phyloP scores from a whole-genome alignment of 1,284 basidiomycete genomes.

The Sutorius eximius region DNA sequence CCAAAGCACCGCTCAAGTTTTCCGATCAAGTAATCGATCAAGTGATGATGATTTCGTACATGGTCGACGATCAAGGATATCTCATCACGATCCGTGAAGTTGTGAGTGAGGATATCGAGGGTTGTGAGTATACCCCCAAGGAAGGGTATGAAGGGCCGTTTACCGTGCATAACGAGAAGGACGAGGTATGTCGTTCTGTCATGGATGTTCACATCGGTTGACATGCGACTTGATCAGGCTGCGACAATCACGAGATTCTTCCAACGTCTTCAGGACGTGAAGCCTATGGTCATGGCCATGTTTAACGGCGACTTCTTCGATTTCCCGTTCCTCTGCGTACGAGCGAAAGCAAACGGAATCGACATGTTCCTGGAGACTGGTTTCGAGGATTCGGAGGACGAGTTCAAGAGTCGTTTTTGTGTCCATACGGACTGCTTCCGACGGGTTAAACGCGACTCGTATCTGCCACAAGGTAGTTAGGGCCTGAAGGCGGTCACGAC shows the following conservation, averaged over 20 bases:
- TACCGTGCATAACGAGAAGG: constrained; percentile 91
- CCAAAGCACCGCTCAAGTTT: constrained; percentile 98
- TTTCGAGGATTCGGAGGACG: constrained; percentile 91
- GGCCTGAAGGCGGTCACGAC: constrained; percentile 98
- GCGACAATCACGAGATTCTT: constrained; percentile 88
- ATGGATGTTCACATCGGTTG: not conserved
- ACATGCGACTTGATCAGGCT: constrained; percentile 43
- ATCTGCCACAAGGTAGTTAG: constrained; percentile 97
- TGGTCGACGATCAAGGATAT: constrained; percentile 95
- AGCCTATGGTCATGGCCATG: constrained; percentile 96
- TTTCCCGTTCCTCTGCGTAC: constrained; percentile 95
- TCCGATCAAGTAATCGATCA: constrained; percentile 95
- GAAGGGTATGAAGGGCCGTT: constrained; percentile 98
- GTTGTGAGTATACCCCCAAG: constrained; percentile 99
- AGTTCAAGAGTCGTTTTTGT: constrained; percentile 93
- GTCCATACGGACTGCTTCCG: constrained; percentile 99
- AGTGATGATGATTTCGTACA: constrained; percentile 99
- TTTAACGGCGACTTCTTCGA: constrained; percentile 99
- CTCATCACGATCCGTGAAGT: constrained; percentile 98
- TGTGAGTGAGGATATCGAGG: constrained; percentile 95
- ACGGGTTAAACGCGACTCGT: constrained; percentile 99
- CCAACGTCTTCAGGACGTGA: constrained; percentile 88
- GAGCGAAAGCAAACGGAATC: constrained; percentile 87
- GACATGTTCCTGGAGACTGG: constrained; percentile 97
- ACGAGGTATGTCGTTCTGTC: constrained; percentile 63